Conservation (phyloP, 2,329 filamentous ascomycete species). For the Herpotrichia juniperi region DNA sequence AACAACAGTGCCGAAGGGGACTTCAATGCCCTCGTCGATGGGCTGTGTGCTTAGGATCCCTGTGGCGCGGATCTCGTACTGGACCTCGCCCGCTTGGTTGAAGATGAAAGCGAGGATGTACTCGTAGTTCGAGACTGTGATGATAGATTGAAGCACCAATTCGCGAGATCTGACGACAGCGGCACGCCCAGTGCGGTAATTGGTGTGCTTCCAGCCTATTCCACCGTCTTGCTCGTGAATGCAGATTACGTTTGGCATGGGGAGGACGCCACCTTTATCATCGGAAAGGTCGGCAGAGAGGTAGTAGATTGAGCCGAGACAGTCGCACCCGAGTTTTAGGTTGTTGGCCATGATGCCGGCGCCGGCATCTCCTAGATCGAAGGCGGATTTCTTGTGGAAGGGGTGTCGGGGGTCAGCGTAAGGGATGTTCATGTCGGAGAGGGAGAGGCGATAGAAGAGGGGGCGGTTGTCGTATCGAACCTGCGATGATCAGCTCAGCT, state of each 20-base stretch:
- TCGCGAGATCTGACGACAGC: slow-evolving; percentile 69
- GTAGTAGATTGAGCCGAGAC: slow-evolving; percentile 73
- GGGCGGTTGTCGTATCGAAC: slow-evolving; percentile 65
- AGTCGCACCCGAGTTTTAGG: slow-evolving; percentile 72
- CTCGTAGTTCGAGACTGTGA: slow-evolving; percentile 75
- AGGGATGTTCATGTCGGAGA: slow-evolving; percentile 71
- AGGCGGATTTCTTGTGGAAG: slow-evolving; percentile 73
- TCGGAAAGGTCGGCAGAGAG: slow-evolving; percentile 64
- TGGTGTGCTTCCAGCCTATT: slow-evolving; percentile 74
- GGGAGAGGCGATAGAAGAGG: slow-evolving; percentile 69
- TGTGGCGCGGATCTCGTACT: slow-evolving; percentile 72
- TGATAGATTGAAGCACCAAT: slow-evolving; percentile 71
- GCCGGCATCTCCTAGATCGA: slow-evolving; percentile 71
- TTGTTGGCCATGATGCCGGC: slow-evolving; percentile 73
- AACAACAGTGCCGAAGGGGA: slow-evolving; percentile 72
- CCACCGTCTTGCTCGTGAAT: slow-evolving; percentile 74
- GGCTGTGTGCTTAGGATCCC: slow-evolving; percentile 72
- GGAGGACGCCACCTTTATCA: slow-evolving; percentile 63
- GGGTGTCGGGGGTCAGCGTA: slow-evolving; percentile 70
- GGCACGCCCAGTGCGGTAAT: slow-evolving; percentile 69
- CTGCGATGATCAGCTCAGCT: slow-evolving; percentile 16
- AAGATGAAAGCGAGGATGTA: slow-evolving; percentile 76
- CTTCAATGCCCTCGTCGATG: slow-evolving; percentile 68
- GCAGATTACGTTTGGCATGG: slow-evolving; percentile 71
- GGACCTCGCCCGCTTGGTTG: slow-evolving; percentile 71